Evolutionary conservation across 225 moss, liverwort and hornwort species (phyloP).

Genomic region (Pseudisothecium myosuroides): DNA sequence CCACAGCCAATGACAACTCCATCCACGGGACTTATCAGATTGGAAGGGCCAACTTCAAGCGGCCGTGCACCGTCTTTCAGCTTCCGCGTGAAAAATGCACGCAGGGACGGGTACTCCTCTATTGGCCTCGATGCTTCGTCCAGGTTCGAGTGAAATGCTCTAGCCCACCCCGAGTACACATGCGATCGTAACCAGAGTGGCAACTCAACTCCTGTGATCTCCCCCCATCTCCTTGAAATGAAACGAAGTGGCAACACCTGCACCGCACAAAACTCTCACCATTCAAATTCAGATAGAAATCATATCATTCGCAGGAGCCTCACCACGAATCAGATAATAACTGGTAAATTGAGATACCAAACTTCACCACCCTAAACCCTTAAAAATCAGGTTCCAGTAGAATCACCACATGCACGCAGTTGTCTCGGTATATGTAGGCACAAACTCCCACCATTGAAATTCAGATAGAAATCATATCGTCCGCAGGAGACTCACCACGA

Average conservation of each 20-base stretch:
- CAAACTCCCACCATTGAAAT: not conserved
- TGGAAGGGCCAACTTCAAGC: constrained; percentile 61
- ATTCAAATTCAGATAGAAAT: not conserved
- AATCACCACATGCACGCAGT: not conserved
- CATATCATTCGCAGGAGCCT: too few species aligned
- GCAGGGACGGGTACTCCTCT: constrained; percentile 68
- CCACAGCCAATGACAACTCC: constrained; percentile 70
- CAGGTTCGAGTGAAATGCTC: constrained; percentile 76
- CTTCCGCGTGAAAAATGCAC: constrained; percentile 78
- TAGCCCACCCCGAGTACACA: constrained; percentile 78
- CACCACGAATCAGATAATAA: not conserved
- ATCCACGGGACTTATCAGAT: constrained; percentile 85
- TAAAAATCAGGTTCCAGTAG: not conserved
- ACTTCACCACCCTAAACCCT: not conserved
- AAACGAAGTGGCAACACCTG: constrained; percentile 78
- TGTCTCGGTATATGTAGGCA: not conserved
- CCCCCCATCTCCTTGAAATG: constrained; percentile 83
- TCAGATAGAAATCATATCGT: not conserved
- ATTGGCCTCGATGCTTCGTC: constrained; percentile 68
- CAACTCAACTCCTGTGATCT: constrained; percentile 69
- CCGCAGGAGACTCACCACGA: not conserved
- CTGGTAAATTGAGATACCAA: not conserved
- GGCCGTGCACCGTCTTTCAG: constrained; percentile 79
- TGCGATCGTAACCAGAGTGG: constrained; percentile 72
- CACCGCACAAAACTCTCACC: not conserved